These are phyloP conservation scores for Ceratobasidium sp. DNA, from an alignment of 1,284 basidiomycete genomes.

Conservation along the genomic window DNA sequence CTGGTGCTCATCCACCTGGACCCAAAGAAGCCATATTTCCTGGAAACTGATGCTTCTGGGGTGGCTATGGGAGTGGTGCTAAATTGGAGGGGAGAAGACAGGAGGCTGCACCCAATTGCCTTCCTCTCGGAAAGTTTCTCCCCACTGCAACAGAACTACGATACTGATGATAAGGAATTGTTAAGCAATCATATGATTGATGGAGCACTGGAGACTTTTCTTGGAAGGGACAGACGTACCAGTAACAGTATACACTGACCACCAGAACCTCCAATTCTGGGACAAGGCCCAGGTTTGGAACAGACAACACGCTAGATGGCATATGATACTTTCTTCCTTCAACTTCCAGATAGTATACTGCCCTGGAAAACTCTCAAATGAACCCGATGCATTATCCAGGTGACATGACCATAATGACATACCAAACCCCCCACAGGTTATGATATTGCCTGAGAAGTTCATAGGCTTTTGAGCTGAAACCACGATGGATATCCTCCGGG, in stretches of 20 bases:
- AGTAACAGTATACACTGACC: conserved; percentile 34
- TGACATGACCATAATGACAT: no score
- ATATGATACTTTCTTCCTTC: no score
- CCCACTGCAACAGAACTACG: conserved; percentile 56
- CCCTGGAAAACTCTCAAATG: background rate
- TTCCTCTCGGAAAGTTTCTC: conserved; percentile 35
- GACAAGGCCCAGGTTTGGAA: no score
- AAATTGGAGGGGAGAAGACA: background rate
- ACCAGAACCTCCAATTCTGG: background rate
- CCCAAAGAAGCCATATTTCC: background rate
- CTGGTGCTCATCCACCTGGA: background rate
- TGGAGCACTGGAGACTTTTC: conserved; percentile 51
- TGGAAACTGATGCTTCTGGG: conserved; percentile 45
- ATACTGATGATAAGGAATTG: conserved; percentile 47
- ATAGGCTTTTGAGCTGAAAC: no score
- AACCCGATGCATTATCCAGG: conserved; percentile 27
- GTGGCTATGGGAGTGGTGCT: conserved; percentile 21
- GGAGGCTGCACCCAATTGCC: conserved; percentile 2
- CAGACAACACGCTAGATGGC: no score
- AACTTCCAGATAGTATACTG: no score
- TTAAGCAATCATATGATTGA: conserved; percentile 6
- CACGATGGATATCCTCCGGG: background rate
- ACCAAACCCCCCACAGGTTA: no score
- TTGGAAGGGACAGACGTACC: conserved; percentile 47
- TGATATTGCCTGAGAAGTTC: no score